Base-by-base conservation (phyloP, 257 asterid genomes). In the Datura wrightii region DNA sequence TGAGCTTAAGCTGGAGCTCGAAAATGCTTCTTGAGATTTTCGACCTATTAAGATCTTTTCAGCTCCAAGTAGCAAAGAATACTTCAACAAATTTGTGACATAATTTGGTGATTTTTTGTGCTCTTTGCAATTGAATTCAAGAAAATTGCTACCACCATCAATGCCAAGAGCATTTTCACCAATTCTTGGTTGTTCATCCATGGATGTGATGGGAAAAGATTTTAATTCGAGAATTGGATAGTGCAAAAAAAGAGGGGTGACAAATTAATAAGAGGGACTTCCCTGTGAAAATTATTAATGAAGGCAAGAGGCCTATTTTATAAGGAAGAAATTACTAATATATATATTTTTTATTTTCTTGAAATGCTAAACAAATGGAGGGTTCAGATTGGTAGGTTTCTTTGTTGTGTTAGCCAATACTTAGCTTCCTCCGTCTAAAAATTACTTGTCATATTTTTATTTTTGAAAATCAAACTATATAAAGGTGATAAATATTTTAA, bases 41-140 rank as follows among this genome's bases (percentile, higher is more conserved):
- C 85, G 82, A 13, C 89, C 87, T 87, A 93, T 71, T 66, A 93
- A 76, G 50, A 87, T 14, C 82, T 89, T 89, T n/a, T 92, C 94
- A 58, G 94, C 91, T 89, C 90, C 94, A 54, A 85, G 55, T 59
- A 91, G 90, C 63, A 88, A 54, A 3, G 85, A 86, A 24, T 70
- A 71, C 53, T 86, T 86, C 70, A 88, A 46, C 16, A 85, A 72
- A 84, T 87, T 85, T 62, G 84, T 53, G 24, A 84, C 84, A 66
- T 71, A 79, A 58, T 74, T 54, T 54, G 78, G 84, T 70, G 89
- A 46, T 11, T 53, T 41, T 48, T 71, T 19, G 36, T 62, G 41
- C 54, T 83, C 18, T 83, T 39, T 59, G 86, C 53, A 24, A 37
- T 18, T 41, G 11, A 48, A 72, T 55, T 11, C 85, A 53, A 66